A percentile compares a stretch with the other conserved stretches of the same genome.
Evolutionary conservation across 805 yeast species (phyloP).

Genomic region (Teunomyces funiuensis): DNA sequence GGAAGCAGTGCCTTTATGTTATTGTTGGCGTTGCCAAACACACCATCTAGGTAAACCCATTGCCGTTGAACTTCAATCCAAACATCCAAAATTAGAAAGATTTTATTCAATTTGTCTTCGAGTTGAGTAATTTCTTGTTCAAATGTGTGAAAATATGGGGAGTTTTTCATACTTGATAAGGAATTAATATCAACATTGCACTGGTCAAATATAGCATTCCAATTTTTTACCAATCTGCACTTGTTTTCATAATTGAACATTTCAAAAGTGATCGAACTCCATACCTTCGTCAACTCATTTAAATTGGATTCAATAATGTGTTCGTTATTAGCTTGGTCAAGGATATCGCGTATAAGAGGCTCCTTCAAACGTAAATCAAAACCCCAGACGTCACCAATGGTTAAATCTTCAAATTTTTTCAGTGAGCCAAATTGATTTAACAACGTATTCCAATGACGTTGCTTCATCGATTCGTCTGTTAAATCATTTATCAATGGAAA

Average conservation of each 20-base stretch:
- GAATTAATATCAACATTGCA: slow-evolving; percentile 62
- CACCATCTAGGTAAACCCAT: slow-evolving; percentile 84
- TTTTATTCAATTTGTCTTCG: slow-evolving; percentile 53
- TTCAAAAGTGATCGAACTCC: slow-evolving; percentile 57
- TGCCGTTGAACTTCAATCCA: slow-evolving; percentile 89
- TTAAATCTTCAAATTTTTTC: slow-evolving; percentile 25
- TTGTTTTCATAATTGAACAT: slow-evolving; percentile 52
- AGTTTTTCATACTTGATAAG: slow-evolving; percentile 67
- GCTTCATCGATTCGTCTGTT: slow-evolving; percentile 55
- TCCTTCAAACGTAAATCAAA: slow-evolving; percentile 51
- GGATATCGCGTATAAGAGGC: slow-evolving; percentile 42
- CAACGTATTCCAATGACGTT: slow-evolving; percentile 65
- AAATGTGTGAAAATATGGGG: slow-evolving; percentile 59
- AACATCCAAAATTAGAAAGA: slow-evolving; percentile 53
- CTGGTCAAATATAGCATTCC: slow-evolving; percentile 61
- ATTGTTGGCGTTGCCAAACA: slow-evolving; percentile 54
- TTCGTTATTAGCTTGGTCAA: slow-evolving; percentile 73
- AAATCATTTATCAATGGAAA: slow-evolving; percentile 44
- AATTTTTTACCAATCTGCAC: slow-evolving; percentile 59
- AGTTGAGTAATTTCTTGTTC: slow-evolving; percentile 55
- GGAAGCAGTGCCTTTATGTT: slow-evolving; percentile 68
- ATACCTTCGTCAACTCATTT: slow-evolving; percentile 46
- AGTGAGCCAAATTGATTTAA: slow-evolving; percentile 35
- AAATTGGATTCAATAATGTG: slow-evolving; percentile 60
- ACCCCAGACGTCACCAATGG: slow-evolving; percentile 62